A percentile compares a stretch with the other conserved stretches of the same genome.
Conservation (phyloP, 2,329 filamentous ascomycete species). For the Colletotrichum australisinense region DNA sequence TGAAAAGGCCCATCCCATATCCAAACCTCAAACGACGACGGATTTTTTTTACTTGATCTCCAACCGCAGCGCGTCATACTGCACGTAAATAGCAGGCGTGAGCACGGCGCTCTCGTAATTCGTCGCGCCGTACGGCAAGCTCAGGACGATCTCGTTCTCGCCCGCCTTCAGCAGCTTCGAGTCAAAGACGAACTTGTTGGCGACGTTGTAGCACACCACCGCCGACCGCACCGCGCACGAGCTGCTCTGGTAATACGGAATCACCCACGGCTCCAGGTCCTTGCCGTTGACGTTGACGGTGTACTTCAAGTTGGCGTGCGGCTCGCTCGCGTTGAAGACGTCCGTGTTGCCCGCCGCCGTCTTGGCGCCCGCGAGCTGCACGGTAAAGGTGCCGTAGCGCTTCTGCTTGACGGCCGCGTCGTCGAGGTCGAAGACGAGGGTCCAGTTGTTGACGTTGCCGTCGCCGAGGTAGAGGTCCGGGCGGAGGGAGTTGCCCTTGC, state of each 20-base stretch:
- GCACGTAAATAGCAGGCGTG: slow-evolving; percentile 65
- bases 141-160: slow-evolving; percentile 64
- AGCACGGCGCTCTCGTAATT: slow-evolving; percentile 66
- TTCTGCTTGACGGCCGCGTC: slow-evolving; percentile 53
- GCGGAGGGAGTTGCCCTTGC: slow-evolving; percentile 57
- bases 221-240: slow-evolving; percentile 70
- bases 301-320: slow-evolving; percentile 62
- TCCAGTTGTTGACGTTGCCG: slow-evolving; percentile 66
- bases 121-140: slow-evolving; percentile 66
- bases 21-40: neutral
- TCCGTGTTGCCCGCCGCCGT: slow-evolving; percentile 71
- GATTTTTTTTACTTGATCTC: slow-evolving; percentile 55
- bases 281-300: slow-evolving; percentile 48
- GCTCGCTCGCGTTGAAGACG: slow-evolving; percentile 62
- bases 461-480: slow-evolving; percentile 52
- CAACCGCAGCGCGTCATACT: slow-evolving; percentile 70
- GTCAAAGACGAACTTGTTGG: slow-evolving; percentile 67
- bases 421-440: slow-evolving; percentile 57
- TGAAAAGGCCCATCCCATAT: neutral
- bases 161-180: slow-evolving; percentile 56
- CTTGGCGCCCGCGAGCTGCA: slow-evolving; percentile 73
- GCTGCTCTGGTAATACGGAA: slow-evolving; percentile 66
- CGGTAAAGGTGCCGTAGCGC: slow-evolving; percentile 66
- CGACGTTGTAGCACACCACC: slow-evolving; percentile 68
- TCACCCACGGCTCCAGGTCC: slow-evolving; percentile 60